Evolutionary conservation across 805 yeast species (phyloP).

Genomic region (Kazachstania kunashirensis): DNA sequence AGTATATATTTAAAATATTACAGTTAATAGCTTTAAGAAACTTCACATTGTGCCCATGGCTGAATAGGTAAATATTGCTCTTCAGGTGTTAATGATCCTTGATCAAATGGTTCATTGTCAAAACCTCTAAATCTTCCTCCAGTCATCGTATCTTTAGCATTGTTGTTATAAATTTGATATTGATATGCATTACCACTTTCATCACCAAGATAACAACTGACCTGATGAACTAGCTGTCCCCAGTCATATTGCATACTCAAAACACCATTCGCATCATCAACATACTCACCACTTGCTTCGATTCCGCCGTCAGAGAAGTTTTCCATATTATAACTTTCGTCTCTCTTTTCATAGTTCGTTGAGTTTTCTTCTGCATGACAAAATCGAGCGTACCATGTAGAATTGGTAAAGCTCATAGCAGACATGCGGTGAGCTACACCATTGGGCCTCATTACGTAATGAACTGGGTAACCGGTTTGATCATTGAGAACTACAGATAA

Average conservation of each 20-base stretch:
- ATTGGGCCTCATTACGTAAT: not conserved
- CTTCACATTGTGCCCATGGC: not conserved
- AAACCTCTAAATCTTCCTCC: not conserved
- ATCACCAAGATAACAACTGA: not conserved
- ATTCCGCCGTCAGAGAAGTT: not conserved
- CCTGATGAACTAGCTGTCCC: not conserved
- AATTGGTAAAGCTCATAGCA: not conserved
- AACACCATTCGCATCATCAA: not conserved
- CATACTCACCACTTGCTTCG: not conserved
- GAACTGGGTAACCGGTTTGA: not conserved
- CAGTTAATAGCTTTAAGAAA: not conserved
- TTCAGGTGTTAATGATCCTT: not conserved
- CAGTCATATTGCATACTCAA: not conserved
- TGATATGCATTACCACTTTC: not conserved
- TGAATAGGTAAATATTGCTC: not conserved
- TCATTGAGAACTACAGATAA: not conserved
- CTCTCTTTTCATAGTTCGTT: not conserved
- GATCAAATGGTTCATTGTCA: not conserved
- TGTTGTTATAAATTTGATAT: not conserved
- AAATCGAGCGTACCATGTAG: not conserved
- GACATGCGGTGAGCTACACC: not conserved
- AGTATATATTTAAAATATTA: too few species aligned
- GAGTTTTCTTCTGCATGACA: not conserved
- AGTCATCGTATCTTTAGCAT: not conserved
- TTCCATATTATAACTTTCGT: not conserved